phyloP scores from a whole-genome alignment of 768 basidiomycete species.

The Trametes cubensis region DNA sequence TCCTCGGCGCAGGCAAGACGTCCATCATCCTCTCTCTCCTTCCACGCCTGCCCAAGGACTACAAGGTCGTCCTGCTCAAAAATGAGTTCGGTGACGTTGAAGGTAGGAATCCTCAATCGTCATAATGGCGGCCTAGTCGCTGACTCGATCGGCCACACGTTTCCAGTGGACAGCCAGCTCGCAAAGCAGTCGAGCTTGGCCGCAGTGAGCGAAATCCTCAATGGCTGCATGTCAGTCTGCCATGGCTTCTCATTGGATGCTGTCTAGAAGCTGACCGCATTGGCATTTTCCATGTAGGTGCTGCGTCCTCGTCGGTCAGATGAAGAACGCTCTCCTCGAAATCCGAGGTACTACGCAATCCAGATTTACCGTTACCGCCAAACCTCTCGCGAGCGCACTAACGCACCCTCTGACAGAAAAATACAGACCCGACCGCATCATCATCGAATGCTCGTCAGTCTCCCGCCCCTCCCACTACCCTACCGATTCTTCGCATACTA shows the following conservation, averaged over 20 bases:
- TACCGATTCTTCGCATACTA: too few relatives aligned
- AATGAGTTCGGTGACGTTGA: constrained; percentile 97
- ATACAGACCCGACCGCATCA: constrained; percentile 85
- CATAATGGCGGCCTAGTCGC: neutral
- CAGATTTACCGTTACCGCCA: neutral
- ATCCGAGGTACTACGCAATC: constrained; percentile 65
- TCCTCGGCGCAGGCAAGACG: constrained; percentile 82
- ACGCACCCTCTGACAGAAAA: constrained; percentile 53
- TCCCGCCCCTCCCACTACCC: neutral
- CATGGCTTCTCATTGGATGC: neutral
- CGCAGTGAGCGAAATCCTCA: constrained; percentile 91
- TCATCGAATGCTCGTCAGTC: constrained; percentile 91
- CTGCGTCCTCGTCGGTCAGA: constrained; percentile 92
- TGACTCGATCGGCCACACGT: neutral
- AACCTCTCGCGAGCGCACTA: too few relatives aligned
- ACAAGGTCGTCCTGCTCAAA: constrained; percentile 89
- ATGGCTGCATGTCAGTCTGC: constrained; percentile 87
- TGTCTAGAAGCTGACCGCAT: too few relatives aligned
- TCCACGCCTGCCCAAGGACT: constrained; percentile 79
- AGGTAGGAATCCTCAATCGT: constrained; percentile 47
- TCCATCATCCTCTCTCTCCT: constrained; percentile 82
- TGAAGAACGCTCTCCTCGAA: constrained; percentile 88
- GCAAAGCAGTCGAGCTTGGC: constrained; percentile 81
- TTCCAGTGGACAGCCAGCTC: constrained; percentile 84
- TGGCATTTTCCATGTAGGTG: constrained; percentile 59